phyloP scores from a whole-genome alignment of 2,329 filamentous ascomycete genomes.

The Daldinia sp. region DNA sequence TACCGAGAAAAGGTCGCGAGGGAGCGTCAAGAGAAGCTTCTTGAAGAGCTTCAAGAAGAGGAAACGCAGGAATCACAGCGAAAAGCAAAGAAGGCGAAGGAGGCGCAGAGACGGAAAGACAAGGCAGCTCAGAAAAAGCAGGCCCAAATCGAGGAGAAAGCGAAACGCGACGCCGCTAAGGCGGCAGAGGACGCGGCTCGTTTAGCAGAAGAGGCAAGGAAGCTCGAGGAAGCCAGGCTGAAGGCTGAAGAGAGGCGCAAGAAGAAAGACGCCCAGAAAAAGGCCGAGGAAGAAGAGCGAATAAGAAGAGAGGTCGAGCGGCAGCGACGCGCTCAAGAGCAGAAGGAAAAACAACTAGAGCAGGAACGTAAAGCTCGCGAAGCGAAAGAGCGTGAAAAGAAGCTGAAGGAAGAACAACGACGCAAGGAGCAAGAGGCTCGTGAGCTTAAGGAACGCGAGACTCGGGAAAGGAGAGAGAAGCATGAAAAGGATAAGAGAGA shows the following conservation, averaged over 20 bases:
- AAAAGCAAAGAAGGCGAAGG: conserved; percentile 91
- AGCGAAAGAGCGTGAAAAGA: conserved; percentile 82
- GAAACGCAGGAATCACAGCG: conserved; percentile 76
- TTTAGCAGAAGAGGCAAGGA: conserved; percentile 78
- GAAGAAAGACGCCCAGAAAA: conserved; percentile 90
- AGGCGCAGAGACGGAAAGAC: conserved; percentile 94
- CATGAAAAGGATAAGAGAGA: conserved; percentile 67
- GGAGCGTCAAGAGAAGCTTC: conserved; percentile 87
- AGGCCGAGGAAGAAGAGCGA: conserved; percentile 88
- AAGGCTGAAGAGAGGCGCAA: conserved; percentile 90
- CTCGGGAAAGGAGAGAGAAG: conserved; percentile 63
- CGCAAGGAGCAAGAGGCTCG: conserved; percentile 80
- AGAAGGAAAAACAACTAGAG: conserved; percentile 85
- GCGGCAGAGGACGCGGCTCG: conserved; percentile 84
- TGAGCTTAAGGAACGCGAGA: conserved; percentile 74
- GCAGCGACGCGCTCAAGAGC: conserved; percentile 79
- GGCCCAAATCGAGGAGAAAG: conserved; percentile 88
- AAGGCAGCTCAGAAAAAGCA: conserved; percentile 91
- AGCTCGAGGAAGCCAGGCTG: conserved; percentile 78
- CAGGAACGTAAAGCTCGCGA: conserved; percentile 84
- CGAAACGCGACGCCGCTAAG: conserved; percentile 86
- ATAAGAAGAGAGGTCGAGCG: conserved; percentile 86
- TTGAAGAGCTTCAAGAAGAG: conserved; percentile 92
- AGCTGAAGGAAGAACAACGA: conserved; percentile 82
- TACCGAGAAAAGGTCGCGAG: conserved; percentile 96